Percentiles rank a stretch among this genome's conserved stretches.
Conservation (phyloP, 1,284 basidiomycete genomes). For the Macrocybe sp. region DNA sequence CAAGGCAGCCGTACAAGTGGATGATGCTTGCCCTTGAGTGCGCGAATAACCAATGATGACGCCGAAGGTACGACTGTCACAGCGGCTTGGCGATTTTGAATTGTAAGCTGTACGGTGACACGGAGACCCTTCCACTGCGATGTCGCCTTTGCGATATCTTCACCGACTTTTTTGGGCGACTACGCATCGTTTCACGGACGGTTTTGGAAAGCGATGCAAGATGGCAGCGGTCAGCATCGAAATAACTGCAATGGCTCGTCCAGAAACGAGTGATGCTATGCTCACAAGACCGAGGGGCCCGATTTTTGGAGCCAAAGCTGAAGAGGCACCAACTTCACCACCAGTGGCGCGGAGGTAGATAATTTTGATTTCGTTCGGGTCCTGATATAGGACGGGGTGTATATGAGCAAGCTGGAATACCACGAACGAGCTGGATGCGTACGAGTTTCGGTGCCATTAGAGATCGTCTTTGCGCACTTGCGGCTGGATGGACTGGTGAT, state of each 20-base stretch:
- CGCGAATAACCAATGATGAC: conserved; percentile 96
- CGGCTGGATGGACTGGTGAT: conserved; percentile 1
- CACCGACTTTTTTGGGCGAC: conserved; percentile 99
- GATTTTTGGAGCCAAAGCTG: conserved; percentile 98
- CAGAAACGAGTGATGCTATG: conserved; percentile 14
- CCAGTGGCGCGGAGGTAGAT: conserved; percentile 99
- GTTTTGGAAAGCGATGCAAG: no score
- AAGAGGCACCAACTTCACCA: conserved; percentile 99
- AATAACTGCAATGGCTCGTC: conserved; percentile 6
- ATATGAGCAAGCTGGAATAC: background rate
- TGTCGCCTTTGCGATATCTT: conserved; percentile 99
- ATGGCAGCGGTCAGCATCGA: background rate
- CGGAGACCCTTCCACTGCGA: conserved; percentile 99
- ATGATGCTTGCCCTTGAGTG: conserved; percentile 77
- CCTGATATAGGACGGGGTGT: conserved; percentile 38
- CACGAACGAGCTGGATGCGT: conserved; percentile 21
- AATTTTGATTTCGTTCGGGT: conserved; percentile 95
- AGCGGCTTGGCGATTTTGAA: conserved; percentile 99
- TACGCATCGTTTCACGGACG: conserved; percentile 24
- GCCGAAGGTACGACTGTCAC: conserved; percentile 98
- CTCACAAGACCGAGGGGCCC: conserved; percentile 99
- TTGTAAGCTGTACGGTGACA: conserved; percentile 98
- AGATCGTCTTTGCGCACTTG: no score
- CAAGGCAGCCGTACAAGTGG: conserved; percentile 16
- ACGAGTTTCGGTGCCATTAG: conserved; percentile 79